Evolutionary conservation across 805 yeast species (phyloP), one percentile per base, ranked within the genome.

Genomic region (Zygotorulaspora florentina): DNA sequence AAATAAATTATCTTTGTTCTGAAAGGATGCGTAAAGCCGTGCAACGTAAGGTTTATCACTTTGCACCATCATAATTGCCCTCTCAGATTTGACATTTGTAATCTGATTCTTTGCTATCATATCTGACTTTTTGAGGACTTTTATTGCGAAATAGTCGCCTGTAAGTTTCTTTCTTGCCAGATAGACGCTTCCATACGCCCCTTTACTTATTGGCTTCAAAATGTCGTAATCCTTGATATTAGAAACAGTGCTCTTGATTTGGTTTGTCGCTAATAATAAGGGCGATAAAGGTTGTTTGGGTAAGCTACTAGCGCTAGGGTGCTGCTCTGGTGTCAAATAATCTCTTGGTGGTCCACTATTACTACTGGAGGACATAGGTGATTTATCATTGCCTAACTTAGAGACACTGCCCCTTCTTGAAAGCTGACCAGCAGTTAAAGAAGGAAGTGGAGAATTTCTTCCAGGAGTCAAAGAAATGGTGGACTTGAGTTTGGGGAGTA

Each of bases 21-120:
- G 99, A 64, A 93, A 93, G 28, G 95, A 84, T 42, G 85, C 86
- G 58, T 81, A 86, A 26, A 93, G 71, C 59, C 84, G 89, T 1
- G 96, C 98, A 48, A 93, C 97, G 61, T 85, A 88, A 0, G 96
- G 95, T 31, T 91, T 85, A 51, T 89, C 91, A 2, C 95, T 79
- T 61, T 93, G 98, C 2, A 95, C 83, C 95, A 93, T 93, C 89
- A 93, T 83, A n/a, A 91, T 91, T 0, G 97, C 96, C 37, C 99
- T 71, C 64, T 95, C 99, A 1, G 96, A 86, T 57, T 85, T 86
- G 27, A 95, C 96, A 62, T 93, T 93, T 16, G 90, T 81, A 4
- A 91, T 91, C 69, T 93, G 99, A 71, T 95, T 95, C 68, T 91
- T 93, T 1, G 96, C 91, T 49, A 93, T 83, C 98, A 93, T 93